Base-by-base conservation (phyloP, 1,139 yeast species). In the Nakaseomyces sp. region DNA sequence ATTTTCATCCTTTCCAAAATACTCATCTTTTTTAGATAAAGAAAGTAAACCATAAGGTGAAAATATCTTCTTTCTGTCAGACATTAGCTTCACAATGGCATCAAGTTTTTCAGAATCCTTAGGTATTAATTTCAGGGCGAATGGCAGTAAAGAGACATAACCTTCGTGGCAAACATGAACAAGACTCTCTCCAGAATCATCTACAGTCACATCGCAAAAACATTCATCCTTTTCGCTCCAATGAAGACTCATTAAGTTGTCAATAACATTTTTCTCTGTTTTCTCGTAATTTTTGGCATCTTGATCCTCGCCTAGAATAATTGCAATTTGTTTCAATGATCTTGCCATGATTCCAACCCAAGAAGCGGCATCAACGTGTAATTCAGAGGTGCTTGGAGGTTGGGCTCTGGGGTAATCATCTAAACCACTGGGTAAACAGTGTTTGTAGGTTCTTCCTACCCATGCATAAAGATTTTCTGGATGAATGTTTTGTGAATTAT, bases 321-420 rank as follows among this genome's bases (percentile, higher is more conserved):
- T 69, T 0, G 97, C 93, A 50, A 91, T 77, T 45, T 76, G 71
- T 51, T 76, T 77, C 79, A 93, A 79, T 0, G 95, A 77, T 50
- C 80, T 72, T 0, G 96, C 77, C 95, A 91, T 87, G 16, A 85
- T 80, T 8, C 96, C 97, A 47, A 91, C 77, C 99, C 99, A 91
- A 9, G 94, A 74, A 43, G 89, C 68, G 46, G 91, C 70, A 60
- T 91, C 99, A 22, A 93, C 91, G 56, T 91, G 86, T 42, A 91
- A 69, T 64, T 91, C 99, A 0, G 94, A 95, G 33, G 81, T 72
- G 61, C 87, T 96, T 0, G 93, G 91, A 9, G 77, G 79, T 30
- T 71, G 66, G 0, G 88, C 83, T 50, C 99, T 75, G 28, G 99
- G 99, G 58, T 89, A 91, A 60, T 91, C 99, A 63, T 91, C 98